phyloP scores from a whole-genome alignment of 2,329 filamentous ascomycete genomes.

The Bertia moriformis region DNA sequence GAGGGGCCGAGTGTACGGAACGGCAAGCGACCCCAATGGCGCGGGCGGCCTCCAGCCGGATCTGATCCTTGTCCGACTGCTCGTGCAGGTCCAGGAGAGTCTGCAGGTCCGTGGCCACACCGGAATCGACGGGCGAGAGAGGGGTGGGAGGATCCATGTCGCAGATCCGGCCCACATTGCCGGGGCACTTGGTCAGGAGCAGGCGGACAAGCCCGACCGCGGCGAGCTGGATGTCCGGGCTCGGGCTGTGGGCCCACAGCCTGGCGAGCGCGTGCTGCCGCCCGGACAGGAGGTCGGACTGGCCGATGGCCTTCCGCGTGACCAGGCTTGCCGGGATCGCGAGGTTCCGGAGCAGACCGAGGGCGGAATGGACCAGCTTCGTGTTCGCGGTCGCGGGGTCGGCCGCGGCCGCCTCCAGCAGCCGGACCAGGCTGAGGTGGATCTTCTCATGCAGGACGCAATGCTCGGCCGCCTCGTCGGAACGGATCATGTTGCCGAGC shows the following conservation, averaged over 20 bases:
- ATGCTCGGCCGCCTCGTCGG: slow-evolving; percentile 35
- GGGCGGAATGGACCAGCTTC: slow-evolving; percentile 38
- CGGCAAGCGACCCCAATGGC: slow-evolving; percentile 36
- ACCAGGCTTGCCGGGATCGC: slow-evolving; percentile 44
- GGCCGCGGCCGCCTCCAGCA: slow-evolving; percentile 10
- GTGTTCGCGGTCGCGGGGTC: slow-evolving; percentile 20
- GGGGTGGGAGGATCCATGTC: too few species aligned
- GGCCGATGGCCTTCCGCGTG: slow-evolving; percentile 24
- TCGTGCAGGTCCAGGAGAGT: slow-evolving; percentile 22
- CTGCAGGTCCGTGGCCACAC: slow-evolving; percentile 18
- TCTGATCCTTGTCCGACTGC: slow-evolving; percentile 34
- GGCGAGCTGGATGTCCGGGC: slow-evolving; percentile 43
- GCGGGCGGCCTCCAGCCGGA: slow-evolving; percentile 43
- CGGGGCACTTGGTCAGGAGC: slow-evolving; percentile 33
- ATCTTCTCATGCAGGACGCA: slow-evolving; percentile 23
- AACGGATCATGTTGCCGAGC: slow-evolving; percentile 46
- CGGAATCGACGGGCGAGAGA: slow-evolving; percentile 15
- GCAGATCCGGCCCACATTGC: slow-evolving; percentile 36
- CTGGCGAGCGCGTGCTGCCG: slow-evolving; percentile 29
- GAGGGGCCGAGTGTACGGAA: slow-evolving; percentile 29
- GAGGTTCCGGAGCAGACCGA: slow-evolving; percentile 52
- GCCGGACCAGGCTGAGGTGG: slow-evolving; percentile 25
- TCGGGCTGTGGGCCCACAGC: slow-evolving; percentile 35
- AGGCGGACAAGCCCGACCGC: slow-evolving; percentile 42
- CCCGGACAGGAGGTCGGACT: slow-evolving; percentile 26